These are phyloP conservation scores for Cladosporium velox DNA, from an alignment of 2,329 filamentous ascomycete species.

Conservation along the genomic window DNA sequence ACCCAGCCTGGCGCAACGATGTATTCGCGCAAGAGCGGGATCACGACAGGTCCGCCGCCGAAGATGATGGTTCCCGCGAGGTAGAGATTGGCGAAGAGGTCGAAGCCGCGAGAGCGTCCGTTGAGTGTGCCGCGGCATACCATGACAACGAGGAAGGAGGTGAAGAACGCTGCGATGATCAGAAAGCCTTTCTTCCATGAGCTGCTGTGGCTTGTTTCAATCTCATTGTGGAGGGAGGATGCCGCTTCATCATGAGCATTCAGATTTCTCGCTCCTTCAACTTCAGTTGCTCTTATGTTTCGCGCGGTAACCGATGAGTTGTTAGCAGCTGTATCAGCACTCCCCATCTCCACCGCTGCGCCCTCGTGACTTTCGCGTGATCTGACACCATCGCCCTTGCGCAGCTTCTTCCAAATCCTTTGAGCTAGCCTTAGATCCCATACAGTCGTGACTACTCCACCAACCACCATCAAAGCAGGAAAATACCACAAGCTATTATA, in stretches of 20 bases:
- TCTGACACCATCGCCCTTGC: background rate
- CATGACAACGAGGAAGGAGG: conserved; percentile 59
- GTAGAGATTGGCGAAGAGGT: conserved; percentile 72
- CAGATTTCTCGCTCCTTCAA: background rate
- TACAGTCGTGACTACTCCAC: conserved; percentile 55
- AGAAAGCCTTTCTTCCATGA: conserved; percentile 38
- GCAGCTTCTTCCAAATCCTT: conserved; percentile 6
- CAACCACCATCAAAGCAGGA: conserved; percentile 61
- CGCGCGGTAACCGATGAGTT: background rate
- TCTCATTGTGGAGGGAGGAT: background rate
- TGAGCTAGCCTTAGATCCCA: conserved; percentile 50
- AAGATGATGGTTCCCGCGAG: conserved; percentile 66
- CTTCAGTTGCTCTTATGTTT: background rate
- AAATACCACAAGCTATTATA: conserved; percentile 78
- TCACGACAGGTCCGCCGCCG: conserved; percentile 49
- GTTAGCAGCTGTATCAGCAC: background rate
- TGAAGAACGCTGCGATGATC: conserved; percentile 53
- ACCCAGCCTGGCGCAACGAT: conserved; percentile 71
- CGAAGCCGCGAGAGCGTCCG: conserved; percentile 52
- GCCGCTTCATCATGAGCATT: background rate
- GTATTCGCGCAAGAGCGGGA: conserved; percentile 46
- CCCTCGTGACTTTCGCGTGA: too few relatives aligned
- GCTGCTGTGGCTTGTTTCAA: background rate
- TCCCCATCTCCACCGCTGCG: background rate
- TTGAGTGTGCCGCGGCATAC: conserved; percentile 46